Conservation (phyloP, 140 eudicot species). For the Stevia rebaudiana region DNA sequence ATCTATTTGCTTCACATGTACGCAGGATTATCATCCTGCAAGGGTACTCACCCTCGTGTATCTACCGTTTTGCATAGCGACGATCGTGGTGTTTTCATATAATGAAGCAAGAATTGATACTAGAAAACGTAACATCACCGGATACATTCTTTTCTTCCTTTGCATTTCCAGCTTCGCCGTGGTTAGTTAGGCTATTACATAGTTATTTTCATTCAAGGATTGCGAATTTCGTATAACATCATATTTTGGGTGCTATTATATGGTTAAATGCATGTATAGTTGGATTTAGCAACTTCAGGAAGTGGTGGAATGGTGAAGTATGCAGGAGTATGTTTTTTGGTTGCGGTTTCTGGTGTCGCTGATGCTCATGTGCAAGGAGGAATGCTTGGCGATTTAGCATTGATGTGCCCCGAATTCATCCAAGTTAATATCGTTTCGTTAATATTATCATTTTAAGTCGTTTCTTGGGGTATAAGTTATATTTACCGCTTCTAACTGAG, state of each 20-base stretch:
- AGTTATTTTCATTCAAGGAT: not conserved
- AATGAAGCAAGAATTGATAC: slow-evolving; percentile 29
- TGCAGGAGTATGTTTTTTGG: slow-evolving; percentile 38
- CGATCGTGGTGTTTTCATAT: slow-evolving; percentile 9
- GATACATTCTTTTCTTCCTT: slow-evolving; percentile 24
- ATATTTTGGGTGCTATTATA: not conserved
- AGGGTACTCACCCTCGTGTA: slow-evolving; percentile 35
- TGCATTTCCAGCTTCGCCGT: slow-evolving; percentile 7
- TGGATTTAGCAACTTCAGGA: slow-evolving; percentile 49
- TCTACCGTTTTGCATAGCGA: slow-evolving; percentile 23
- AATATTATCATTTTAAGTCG: not conserved
- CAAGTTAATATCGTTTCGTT: slow-evolving; percentile 27
- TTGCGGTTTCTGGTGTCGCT: slow-evolving; percentile 52
- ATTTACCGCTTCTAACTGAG: not conserved
- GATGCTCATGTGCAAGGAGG: slow-evolving; percentile 66
- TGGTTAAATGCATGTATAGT: slow-evolving; percentile 16
- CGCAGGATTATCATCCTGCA: slow-evolving; percentile 31
- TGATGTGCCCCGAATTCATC: slow-evolving; percentile 56
- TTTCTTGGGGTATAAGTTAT: not conserved
- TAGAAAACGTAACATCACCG: slow-evolving; percentile 26
- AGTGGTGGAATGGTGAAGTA: slow-evolving; percentile 46
- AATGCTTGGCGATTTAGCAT: slow-evolving; percentile 52
- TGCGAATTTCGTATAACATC: not conserved
- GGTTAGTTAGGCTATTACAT: slow-evolving; percentile 7
- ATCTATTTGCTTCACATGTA: not conserved